Base-by-base conservation (phyloP, 345 rosid genomes). In the Euphorbia tirucalli region DNA sequence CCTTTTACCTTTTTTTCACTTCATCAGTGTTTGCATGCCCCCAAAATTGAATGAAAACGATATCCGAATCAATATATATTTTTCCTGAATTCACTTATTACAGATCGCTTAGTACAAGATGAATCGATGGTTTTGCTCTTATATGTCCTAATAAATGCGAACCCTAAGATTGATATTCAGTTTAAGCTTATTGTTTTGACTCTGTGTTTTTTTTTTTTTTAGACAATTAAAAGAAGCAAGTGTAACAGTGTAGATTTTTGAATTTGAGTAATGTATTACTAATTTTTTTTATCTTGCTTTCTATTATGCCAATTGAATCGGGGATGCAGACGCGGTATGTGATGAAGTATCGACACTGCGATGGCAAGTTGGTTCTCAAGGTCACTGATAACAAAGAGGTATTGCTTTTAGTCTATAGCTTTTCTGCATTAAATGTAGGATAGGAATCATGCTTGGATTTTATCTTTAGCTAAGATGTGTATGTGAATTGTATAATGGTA, bases 381-480 rank as follows among this genome's bases (percentile, higher is more conserved):
- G 99, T 95, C 81, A 92, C 99, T 65, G 97, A 95, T 76, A 88
- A 95, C 87, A 91, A 85, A 79, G 96, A 95, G 96, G 97, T 88
- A 82, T 41, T 52, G 31, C 62, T 31, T n/a, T 21, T 27, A 32
- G 10, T 63, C n/a, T 27, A 15, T 78, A 16, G 0, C 1, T 65
- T 32, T 0, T 8, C 25, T 27, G 41, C 13, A 41, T 2, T 35
- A 14, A 27, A 18, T 59, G 16, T 16, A 22, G 16, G 16, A 25
- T 57, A n/a, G 11, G 22, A 28, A 27, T 25, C 28, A 22, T 46
- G 32, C 41, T 28, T 70, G 21, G 37, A 70, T 30, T 70, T n/a
- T 39, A 37, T 15, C 46, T 31, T 49, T 21, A 49, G n/a, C 24
- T 59, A 21, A 4, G 43, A 21, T 60, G 31, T 57, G 21, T 68